Percentiles rank a stretch among this genome's conserved stretches.
phyloP scores from a whole-genome alignment of 23 red algal genomes.

The Chondrus crispus region DNA sequence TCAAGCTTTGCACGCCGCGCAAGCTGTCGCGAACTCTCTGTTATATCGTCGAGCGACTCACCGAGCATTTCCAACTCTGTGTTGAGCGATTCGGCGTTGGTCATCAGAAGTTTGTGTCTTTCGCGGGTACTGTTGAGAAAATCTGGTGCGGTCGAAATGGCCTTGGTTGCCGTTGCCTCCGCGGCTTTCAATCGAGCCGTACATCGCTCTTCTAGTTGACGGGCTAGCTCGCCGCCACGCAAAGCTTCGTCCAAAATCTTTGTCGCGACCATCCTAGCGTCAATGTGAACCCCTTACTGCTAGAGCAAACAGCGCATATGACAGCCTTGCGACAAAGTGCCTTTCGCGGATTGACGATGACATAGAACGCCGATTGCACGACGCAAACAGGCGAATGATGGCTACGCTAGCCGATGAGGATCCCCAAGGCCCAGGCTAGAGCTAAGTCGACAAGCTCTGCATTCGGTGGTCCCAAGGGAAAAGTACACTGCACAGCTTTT shows the following conservation, averaged over 20 bases:
- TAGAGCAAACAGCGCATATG: no score
- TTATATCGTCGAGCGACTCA: slow-evolving; percentile 65
- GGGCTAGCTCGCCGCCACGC: slow-evolving; percentile 56
- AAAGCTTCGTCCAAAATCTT: slow-evolving; percentile 51
- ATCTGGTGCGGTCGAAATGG: slow-evolving; percentile 17
- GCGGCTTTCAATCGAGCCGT: not conserved
- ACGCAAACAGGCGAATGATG: no score
- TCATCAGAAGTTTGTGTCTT: slow-evolving; percentile 11
- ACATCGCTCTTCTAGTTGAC: slow-evolving; percentile 41
- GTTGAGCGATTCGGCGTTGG: not conserved
- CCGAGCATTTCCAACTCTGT: slow-evolving; percentile 55
- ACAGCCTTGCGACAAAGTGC: no score
- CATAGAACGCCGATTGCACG: no score
- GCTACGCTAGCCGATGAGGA: no score
- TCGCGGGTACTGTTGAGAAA: slow-evolving; percentile 13
- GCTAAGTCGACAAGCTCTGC: no score
- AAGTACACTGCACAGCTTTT: no score
- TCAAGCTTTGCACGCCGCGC: slow-evolving; percentile 7
- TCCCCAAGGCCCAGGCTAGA: no score
- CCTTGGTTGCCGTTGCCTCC: slow-evolving; percentile 1
- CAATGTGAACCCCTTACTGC: no score
- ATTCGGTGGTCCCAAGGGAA: no score
- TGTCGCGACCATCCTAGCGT: not conserved
- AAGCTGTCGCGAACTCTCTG: slow-evolving; percentile 23
- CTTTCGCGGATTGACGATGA: no score